Conservation (phyloP, 805 yeast species). For the Wickerhamomyces alni region DNA sequence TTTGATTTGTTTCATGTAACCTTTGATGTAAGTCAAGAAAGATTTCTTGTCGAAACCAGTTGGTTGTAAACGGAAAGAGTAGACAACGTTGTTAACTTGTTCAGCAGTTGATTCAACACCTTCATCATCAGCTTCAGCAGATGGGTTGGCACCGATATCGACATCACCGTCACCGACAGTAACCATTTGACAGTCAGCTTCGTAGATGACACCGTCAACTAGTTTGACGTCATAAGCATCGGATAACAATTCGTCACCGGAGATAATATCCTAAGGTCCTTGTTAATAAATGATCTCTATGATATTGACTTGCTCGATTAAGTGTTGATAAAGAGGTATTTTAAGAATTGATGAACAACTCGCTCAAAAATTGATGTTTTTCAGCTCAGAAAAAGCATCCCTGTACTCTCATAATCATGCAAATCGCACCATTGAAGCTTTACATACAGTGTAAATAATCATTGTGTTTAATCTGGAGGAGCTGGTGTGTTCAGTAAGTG, state of each 20-base stretch:
- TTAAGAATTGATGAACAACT: not conserved
- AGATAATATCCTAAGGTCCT: slow-evolving; percentile 68
- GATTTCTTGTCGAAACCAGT: slow-evolving; percentile 98
- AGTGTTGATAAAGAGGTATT: too few species aligned
- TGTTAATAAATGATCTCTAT: slow-evolving; percentile 4
- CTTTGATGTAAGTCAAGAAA: slow-evolving; percentile 93
- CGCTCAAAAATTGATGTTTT: not conserved
- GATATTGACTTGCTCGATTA: not conserved
- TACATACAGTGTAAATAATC: slow-evolving; percentile 15
- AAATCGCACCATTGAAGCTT: not conserved
- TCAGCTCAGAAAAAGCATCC: not conserved
- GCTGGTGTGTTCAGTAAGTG: too few species aligned
- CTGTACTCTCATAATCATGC: not conserved
- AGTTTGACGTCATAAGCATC: slow-evolving; percentile 89
- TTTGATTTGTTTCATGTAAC: slow-evolving; percentile 97
- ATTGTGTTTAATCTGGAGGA: slow-evolving; percentile 6
- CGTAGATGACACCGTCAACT: slow-evolving; percentile 90
- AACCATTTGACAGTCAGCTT: slow-evolving; percentile 94
- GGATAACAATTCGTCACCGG: slow-evolving; percentile 94
- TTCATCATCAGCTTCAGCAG: slow-evolving; percentile 86
- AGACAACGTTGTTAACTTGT: slow-evolving; percentile 95
- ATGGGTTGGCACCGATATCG: slow-evolving; percentile 99
- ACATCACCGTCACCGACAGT: slow-evolving; percentile 86
- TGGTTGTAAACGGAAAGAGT: slow-evolving; percentile 97
- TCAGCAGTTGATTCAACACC: slow-evolving; percentile 79